Evolutionary conservation across 768 basidiomycete species (phyloP), one percentile per base, ranked within the genome.

Genomic region (Leccinum obscurum): DNA sequence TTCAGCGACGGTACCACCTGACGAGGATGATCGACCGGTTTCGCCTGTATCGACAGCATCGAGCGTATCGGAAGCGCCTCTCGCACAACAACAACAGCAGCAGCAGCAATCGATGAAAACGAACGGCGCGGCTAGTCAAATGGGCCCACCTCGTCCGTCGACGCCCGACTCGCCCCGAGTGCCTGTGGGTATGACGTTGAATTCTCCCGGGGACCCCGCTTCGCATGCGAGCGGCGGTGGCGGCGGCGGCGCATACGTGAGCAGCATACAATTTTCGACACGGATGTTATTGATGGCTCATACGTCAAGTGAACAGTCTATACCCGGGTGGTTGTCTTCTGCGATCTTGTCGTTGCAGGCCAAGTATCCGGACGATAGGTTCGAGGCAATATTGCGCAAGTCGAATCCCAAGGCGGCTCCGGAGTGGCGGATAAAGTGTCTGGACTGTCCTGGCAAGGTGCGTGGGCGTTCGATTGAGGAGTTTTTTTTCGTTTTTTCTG

Each of bases 391-490:
- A 34, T 76, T 86, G 35, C 82, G 85, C 32, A 88, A 85, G 68
- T 76, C 81, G 7, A 78, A 79, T 32, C 78, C 82, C 49, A 79
- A 77, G 13, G 80, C 78, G n/a, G 73, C 78, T 24, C 82, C 85
- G 6, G 94, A 96, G 73, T 98, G 95, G 95, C 84, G 93, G 17
- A 83, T 96, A 70, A 94, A 90, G 73, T 97, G 94, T 72, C 70
- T 86, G 64, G 94, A 97, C 72, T 95, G 94, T 75, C 94, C 94
- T 65, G 93, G 93, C 68, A 96, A 95, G 83, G 93, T 93, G 61
- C 28, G 65, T 58, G 1, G 30, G 17, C n/a, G 2, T 11, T 7
- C 17, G 11, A 2, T 28, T 32, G 15, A n/a, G 1, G 22, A 6
- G 26, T 30, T 9, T 32, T 32, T 8, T 52, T 37, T 7, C 2